Conservation (phyloP, 345 rosid genomes). For the Carallia pectinifolia region DNA sequence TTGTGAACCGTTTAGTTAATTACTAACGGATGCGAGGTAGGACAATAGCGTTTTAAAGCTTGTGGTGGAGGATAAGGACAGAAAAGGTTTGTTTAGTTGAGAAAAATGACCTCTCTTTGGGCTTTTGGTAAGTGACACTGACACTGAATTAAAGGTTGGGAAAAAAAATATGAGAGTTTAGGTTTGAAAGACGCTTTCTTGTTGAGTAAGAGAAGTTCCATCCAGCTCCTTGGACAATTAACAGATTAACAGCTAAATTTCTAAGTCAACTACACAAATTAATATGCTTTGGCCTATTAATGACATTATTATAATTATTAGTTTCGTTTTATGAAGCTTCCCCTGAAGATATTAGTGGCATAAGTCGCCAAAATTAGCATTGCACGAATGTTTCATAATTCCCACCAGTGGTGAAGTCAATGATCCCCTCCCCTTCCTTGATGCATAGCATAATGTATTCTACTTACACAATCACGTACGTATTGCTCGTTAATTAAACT, state of each 20-base stretch:
- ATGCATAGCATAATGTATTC: too few relatives aligned
- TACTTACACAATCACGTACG: too few relatives aligned
- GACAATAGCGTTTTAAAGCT: constrained; percentile 8
- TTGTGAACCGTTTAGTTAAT: constrained; percentile 27
- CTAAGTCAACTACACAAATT: constrained; percentile 6
- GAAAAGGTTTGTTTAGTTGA: constrained; percentile 3
- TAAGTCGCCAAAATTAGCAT: background rate
- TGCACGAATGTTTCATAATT: too few relatives aligned
- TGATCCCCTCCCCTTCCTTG: too few relatives aligned
- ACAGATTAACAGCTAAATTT: background rate
- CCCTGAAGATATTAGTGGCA: background rate
- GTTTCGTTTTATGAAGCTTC: background rate
- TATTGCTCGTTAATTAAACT: too few relatives aligned
- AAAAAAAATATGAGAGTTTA: constrained; percentile 22
- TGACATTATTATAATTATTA: too few relatives aligned
- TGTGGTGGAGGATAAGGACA: background rate
- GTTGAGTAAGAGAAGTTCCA: constrained; percentile 3
- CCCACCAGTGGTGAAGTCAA: too few relatives aligned
- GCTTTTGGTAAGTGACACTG: constrained; percentile 39
- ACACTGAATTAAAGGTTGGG: constrained; percentile 36
- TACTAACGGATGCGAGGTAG: constrained; percentile 22
- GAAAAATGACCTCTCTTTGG: constrained; percentile 23
- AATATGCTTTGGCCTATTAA: too few relatives aligned
- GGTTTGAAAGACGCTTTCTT: constrained; percentile 40
- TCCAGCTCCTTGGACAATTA: background rate